phyloP scores from a whole-genome alignment of 768 basidiomycete genomes.

The Mycena venus region DNA sequence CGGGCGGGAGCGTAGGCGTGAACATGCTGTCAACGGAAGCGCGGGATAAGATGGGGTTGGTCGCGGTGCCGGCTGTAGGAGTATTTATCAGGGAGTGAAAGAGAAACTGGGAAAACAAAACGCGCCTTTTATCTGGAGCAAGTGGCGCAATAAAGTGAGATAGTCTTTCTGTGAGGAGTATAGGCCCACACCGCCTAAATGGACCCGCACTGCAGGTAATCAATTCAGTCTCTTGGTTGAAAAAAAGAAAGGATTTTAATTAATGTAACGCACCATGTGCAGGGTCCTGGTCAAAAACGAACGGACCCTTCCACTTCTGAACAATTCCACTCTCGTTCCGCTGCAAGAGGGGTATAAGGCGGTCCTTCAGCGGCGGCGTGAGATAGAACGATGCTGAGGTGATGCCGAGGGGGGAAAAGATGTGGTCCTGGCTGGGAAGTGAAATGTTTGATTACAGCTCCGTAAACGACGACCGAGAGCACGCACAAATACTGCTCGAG shows the following conservation, averaged over 20 bases:
- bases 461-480: no score
- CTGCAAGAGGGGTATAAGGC: slow-evolving; percentile 24
- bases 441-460: background rate
- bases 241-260: background rate
- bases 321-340: slow-evolving; percentile 28
- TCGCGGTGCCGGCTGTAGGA: slow-evolving; percentile 14
- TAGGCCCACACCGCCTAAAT: background rate
- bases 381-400: slow-evolving; percentile 39
- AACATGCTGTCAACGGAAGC: slow-evolving; percentile 23
- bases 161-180: slow-evolving; percentile 35
- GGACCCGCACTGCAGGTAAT: background rate
- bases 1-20: background rate
- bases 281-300: slow-evolving; percentile 27
- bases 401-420: slow-evolving; percentile 37
- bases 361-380: slow-evolving; percentile 29
- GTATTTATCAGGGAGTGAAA: background rate
- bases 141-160: slow-evolving; percentile 30
- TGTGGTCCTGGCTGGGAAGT: slow-evolving; percentile 36
- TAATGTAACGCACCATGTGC: background rate
- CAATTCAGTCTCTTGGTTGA: background rate
- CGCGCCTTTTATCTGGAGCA: slow-evolving; percentile 17
- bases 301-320: slow-evolving; percentile 20
- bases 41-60: slow-evolving; percentile 11
- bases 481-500: slow-evolving; percentile 48
- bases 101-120: background rate